Percentiles rank a stretch among this genome's conserved stretches.
Conservation (phyloP, 139 green algal genomes). For the Picochlorum costavermella region DNA sequence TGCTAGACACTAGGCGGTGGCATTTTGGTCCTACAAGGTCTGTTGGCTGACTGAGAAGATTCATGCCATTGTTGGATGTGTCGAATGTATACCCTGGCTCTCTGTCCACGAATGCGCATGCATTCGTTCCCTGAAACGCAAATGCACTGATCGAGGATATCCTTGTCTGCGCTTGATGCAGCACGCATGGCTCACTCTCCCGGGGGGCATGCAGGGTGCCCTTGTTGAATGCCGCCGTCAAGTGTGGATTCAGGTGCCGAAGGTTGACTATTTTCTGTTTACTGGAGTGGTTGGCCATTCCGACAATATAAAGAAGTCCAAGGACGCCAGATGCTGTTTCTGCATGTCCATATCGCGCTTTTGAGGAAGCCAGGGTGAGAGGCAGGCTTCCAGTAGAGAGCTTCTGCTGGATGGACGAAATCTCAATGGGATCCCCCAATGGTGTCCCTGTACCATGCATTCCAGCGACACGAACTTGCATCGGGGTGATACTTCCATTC, state of each 20-base stretch:
- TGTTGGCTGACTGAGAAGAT: too few relatives aligned
- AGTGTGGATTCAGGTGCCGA: neutral
- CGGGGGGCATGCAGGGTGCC: too few relatives aligned
- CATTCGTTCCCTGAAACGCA: conserved; percentile 46
- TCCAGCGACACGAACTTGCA: neutral
- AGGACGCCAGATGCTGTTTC: conserved; percentile 60
- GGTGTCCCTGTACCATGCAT: conserved; percentile 50
- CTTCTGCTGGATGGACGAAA: conserved; percentile 32
- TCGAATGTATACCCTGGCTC: neutral
- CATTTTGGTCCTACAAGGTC: too few relatives aligned
- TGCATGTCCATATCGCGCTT: conserved; percentile 57
- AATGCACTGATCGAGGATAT: conserved; percentile 17
- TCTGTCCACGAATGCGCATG: conserved; percentile 14
- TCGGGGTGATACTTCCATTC: neutral
- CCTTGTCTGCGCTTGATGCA: too few relatives aligned
- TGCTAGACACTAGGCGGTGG: too few relatives aligned
- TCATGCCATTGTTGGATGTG: too few relatives aligned
- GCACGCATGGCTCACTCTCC: too few relatives aligned
- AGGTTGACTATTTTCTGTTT: neutral
- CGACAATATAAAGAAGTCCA: conserved; percentile 23
- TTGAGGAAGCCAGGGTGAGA: conserved; percentile 41
- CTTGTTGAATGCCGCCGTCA: too few relatives aligned
- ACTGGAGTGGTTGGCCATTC: neutral
- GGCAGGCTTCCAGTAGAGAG: neutral
- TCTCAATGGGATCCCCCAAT: conserved; percentile 75